These are phyloP conservation scores for Penicillium verrucosum DNA, from an alignment of 2,329 filamentous ascomycete genomes.

Conservation along the genomic window DNA sequence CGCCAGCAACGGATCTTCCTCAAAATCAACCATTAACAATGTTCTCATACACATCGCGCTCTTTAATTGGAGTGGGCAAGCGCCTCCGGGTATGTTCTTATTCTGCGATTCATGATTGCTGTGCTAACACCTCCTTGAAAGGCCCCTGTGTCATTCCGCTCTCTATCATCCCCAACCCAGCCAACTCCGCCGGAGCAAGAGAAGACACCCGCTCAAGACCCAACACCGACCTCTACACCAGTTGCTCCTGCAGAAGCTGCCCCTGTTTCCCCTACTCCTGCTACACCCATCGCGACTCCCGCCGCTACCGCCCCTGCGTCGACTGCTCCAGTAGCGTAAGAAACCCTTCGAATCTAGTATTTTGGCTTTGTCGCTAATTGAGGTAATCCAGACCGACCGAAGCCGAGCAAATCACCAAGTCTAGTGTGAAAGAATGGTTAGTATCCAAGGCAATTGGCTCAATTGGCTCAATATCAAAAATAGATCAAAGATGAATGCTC, in stretches of 20 bases:
- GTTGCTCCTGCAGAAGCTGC: background rate
- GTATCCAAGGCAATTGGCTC: conserved; percentile 5
- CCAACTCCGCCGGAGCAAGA: conserved; percentile 15
- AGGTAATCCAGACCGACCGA: conserved; percentile 11
- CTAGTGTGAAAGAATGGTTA: conserved; percentile 31
- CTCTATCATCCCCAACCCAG: conserved; percentile 22
- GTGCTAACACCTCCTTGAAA: conserved; percentile 3
- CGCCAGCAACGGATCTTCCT: conserved; percentile 8
- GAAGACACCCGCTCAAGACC: conserved; percentile 6
- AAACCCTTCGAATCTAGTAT: background rate
- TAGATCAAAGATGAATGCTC: conserved; percentile 5
- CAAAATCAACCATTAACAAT: conserved; percentile 18
- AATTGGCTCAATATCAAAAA: background rate
- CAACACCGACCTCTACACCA: conserved; percentile 2
- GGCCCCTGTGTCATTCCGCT: conserved; percentile 18
- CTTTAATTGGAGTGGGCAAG: conserved; percentile 21
- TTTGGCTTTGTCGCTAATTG: conserved; percentile 2
- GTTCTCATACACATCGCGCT: conserved; percentile 25
- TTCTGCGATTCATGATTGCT: background rate
- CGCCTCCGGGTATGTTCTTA: conserved; percentile 20
- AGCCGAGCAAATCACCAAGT: conserved; percentile 13
- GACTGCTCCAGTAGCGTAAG: conserved; percentile 13
- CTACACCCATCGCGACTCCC: background rate
- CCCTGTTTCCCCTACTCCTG: background rate
- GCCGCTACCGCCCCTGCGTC: background rate